phyloP scores from a whole-genome alignment of 2,329 filamentous ascomycete genomes.

The Aspergillus fischeri region DNA sequence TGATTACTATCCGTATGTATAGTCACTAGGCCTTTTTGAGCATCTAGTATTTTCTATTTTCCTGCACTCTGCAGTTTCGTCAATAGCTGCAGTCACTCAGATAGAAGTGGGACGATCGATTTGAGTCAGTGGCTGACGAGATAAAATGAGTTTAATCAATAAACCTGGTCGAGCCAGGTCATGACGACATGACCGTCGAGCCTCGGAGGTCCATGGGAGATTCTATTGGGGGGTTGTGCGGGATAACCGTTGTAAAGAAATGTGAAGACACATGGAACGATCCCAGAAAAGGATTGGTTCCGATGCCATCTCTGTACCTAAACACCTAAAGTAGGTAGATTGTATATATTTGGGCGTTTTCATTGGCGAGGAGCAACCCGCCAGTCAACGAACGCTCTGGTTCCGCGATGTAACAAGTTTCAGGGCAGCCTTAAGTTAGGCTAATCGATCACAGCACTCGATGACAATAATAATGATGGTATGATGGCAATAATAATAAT shows the following conservation, averaged over 20 bases:
- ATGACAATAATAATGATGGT: not conserved
- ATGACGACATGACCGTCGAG: constrained; percentile 16
- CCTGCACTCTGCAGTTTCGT: not conserved
- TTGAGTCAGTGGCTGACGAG: not conserved
- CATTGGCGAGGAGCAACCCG: not conserved
- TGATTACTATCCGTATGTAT: not conserved
- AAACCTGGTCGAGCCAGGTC: constrained; percentile 5
- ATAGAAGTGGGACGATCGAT: not conserved
- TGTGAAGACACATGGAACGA: not conserved
- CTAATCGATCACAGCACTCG: no score
- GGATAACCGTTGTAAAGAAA: not conserved
- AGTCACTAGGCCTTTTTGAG: no score
- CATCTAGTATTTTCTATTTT: no score
- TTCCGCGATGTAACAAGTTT: not conserved
- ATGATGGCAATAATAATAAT: no score
- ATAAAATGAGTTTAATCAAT: constrained; percentile 3
- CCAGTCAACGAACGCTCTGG: not conserved
- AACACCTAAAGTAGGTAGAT: no score
- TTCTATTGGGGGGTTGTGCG: not conserved
- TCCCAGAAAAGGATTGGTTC: not conserved
- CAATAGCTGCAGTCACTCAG: not conserved
- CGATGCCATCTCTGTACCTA: not conserved
- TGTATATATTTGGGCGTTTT: not conserved
- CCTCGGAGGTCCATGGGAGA: not conserved
- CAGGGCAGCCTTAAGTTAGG: not conserved